Evolutionary conservation across 345 rosid genomes (phyloP).

Genomic region (Syzygium oleosum): DNA sequence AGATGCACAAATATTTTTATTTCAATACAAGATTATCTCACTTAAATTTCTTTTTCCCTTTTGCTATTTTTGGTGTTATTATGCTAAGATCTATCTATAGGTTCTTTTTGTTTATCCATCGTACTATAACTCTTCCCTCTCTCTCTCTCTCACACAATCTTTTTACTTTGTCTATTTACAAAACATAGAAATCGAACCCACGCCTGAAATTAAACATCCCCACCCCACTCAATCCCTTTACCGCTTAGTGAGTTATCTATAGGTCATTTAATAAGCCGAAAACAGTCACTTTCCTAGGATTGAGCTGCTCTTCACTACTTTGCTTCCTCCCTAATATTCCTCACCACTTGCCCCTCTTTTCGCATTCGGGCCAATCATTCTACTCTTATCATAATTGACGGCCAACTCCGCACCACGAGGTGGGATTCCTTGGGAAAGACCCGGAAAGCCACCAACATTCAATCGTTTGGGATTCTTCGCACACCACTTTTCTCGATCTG

Average conservation of each 20-base stretch:
- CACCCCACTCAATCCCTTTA: neutral
- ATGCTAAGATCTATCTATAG: neutral
- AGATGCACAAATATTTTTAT: neutral
- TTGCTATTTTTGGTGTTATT: neutral
- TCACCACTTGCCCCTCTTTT: neutral
- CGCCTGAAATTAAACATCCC: too few relatives aligned
- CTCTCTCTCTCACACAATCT: neutral
- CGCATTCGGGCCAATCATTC: neutral
- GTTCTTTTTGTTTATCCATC: neutral
- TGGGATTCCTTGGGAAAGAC: neutral
- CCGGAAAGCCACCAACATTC: neutral
- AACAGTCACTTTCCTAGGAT: neutral
- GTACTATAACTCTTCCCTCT: neutral
- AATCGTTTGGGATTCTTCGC: neutral
- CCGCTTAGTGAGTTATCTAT: neutral
- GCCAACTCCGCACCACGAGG: neutral
- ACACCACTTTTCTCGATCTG: neutral
- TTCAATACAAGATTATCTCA: neutral
- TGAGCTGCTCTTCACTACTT: neutral
- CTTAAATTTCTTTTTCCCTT: neutral
- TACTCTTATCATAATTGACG: neutral
- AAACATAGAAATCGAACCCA: neutral
- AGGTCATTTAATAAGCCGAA: neutral
- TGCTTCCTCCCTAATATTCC: neutral
- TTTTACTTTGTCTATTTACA: neutral